Evolutionary conservation across 176 grass and related monocot species (phyloP).

Genomic region (Carex pumila): DNA sequence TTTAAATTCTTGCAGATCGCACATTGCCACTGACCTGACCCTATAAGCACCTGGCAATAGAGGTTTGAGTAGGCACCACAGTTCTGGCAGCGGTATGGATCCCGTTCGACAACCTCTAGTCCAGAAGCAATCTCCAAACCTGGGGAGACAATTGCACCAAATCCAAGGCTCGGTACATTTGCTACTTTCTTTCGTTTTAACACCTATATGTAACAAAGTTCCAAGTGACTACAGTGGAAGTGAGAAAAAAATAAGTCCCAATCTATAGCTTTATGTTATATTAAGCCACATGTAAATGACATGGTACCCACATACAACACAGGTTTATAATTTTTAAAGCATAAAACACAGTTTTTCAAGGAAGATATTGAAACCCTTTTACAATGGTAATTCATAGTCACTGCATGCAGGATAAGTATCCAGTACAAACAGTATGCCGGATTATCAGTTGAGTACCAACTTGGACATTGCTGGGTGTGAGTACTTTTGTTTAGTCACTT

Average conservation of each 20-base stretch:
- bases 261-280: not conserved
- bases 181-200: slow-evolving; percentile 81
- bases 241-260: not conserved
- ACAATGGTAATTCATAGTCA: not conserved
- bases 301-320: not conserved
- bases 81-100: slow-evolving; percentile 55
- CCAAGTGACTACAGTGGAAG: not conserved
- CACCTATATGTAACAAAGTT: slow-evolving; percentile 39
- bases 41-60: slow-evolving; percentile 61
- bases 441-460: not conserved
- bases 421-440: not conserved
- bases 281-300: not conserved
- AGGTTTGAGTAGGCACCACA: slow-evolving; percentile 83
- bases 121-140: slow-evolving; percentile 67
- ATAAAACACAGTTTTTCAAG: not conserved
- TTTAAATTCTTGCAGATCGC: slow-evolving; percentile 80
- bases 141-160: slow-evolving; percentile 79
- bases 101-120: slow-evolving; percentile 56
- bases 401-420: not conserved
- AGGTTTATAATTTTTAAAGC: not conserved
- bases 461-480: not conserved
- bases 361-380: not conserved
- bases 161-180: slow-evolving; percentile 77
- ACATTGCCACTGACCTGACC: slow-evolving; percentile 85
- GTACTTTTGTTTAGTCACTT: not conserved